These are phyloP conservation scores for Lycium ferocissimum DNA, from an alignment of 257 asterid genomes.

Conservation along the genomic window DNA sequence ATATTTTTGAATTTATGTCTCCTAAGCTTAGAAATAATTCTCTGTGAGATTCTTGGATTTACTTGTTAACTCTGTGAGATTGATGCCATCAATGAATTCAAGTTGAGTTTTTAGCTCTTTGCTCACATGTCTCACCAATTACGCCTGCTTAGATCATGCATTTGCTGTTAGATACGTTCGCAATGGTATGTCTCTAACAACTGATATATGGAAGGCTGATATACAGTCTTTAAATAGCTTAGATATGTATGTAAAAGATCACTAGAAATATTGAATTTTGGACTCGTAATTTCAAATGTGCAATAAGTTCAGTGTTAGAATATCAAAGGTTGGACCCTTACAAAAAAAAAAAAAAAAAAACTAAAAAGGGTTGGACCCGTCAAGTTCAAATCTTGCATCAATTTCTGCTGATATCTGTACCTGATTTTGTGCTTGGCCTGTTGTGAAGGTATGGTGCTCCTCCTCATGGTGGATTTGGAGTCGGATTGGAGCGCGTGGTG, in stretches of 20 bases:
- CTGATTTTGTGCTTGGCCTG: not conserved
- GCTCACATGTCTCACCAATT: not conserved
- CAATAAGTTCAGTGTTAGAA: not conserved
- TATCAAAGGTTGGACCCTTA: not conserved
- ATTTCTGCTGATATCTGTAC: not conserved
- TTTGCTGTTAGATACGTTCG: not conserved
- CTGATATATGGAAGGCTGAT: not conserved
- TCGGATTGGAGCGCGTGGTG: constrained; percentile 89
- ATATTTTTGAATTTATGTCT: not conserved
- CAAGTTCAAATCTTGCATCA: not conserved
- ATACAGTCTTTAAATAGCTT: too few relatives aligned
- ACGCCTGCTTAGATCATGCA: not conserved
- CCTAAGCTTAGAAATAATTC: not conserved
- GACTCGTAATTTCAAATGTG: too few relatives aligned
- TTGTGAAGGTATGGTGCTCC: constrained; percentile 75
- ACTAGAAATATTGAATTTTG: not conserved
- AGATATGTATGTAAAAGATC: not conserved
- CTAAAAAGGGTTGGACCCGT: not conserved
- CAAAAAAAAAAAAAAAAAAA: too few relatives aligned
- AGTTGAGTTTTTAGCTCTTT: constrained; percentile 13
- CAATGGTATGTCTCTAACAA: not conserved
- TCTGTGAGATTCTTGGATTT: not conserved
- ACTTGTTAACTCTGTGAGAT: not conserved
- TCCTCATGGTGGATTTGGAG: constrained; percentile 94
- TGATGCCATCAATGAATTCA: constrained; percentile 19